These are phyloP conservation scores for Samsoniella hepiali DNA, from an alignment of 2,329 filamentous ascomycete genomes.

Conservation along the genomic window DNA sequence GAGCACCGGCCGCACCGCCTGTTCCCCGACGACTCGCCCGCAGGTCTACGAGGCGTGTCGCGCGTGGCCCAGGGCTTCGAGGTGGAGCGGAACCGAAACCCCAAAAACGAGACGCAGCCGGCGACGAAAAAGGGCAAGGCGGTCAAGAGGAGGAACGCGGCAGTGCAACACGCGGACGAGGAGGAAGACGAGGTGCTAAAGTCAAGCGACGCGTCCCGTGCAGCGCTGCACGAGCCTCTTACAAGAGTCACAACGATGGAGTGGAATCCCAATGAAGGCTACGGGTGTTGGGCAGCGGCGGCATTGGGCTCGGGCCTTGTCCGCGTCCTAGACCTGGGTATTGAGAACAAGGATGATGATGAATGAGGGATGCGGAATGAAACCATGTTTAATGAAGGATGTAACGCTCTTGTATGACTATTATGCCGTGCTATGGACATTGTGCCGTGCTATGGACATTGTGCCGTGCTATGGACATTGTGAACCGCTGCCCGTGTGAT, in stretches of 20 bases:
- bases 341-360: conserved; percentile 33
- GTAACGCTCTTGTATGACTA: conserved; percentile 5
- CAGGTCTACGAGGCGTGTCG: conserved; percentile 42
- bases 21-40: conserved; percentile 29
- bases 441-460: conserved; percentile 35
- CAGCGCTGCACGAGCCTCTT: conserved; percentile 58
- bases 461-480: conserved; percentile 38
- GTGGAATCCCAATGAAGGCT: conserved; percentile 67
- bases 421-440: background rate
- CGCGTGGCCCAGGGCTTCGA: conserved; percentile 52
- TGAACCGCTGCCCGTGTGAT: conserved; percentile 61
- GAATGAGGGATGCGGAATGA: background rate
- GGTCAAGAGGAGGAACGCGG: conserved; percentile 33
- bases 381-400: background rate
- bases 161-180: conserved; percentile 27
- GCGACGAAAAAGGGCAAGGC: conserved; percentile 35
- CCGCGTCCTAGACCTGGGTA: conserved; percentile 62
- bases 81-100: conserved; percentile 48
- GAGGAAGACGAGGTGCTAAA: conserved; percentile 34
- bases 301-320: conserved; percentile 66
- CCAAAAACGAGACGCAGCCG: conserved; percentile 38
- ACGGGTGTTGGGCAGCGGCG: conserved; percentile 64
- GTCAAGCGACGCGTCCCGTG: conserved; percentile 39
- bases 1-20: conserved; percentile 44
- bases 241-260: conserved; percentile 59